phyloP scores from a whole-genome alignment of 2,329 filamentous ascomycete genomes.

The Diaporthe citrichinensis region DNA sequence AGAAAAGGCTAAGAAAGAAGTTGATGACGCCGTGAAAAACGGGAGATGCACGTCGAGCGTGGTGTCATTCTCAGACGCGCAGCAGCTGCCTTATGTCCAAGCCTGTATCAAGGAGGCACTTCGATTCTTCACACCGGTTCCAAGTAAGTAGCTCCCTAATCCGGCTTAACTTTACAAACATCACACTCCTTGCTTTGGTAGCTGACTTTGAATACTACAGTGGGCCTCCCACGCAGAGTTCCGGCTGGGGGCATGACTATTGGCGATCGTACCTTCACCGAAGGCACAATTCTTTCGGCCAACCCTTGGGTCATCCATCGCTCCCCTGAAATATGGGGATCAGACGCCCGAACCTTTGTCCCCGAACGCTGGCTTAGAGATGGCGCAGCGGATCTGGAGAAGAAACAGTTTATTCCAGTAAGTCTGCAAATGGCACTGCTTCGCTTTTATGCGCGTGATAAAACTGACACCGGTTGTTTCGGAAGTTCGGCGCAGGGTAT shows the following conservation, averaged over 20 bases:
- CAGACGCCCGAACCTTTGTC: slow-evolving; percentile 44
- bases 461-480: neutral
- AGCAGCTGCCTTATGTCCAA: slow-evolving; percentile 51
- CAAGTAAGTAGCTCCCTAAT: slow-evolving; percentile 34
- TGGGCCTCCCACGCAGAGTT: slow-evolving; percentile 49
- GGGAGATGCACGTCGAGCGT: slow-evolving; percentile 40
- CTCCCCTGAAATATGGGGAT: slow-evolving; percentile 46
- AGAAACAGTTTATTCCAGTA: slow-evolving; percentile 46
- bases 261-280: slow-evolving; percentile 46
- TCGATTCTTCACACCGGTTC: slow-evolving; percentile 48
- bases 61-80: slow-evolving; percentile 47
- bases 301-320: slow-evolving; percentile 48
- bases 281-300: slow-evolving; percentile 47
- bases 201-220: neutral
- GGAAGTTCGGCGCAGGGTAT: slow-evolving; percentile 29
- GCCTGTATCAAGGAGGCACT: slow-evolving; percentile 53
- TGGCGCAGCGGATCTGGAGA: slow-evolving; percentile 40
- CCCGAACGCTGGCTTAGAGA: slow-evolving; percentile 46
- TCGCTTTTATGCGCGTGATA: neutral
- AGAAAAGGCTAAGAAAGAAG: slow-evolving; percentile 15
- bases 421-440: neutral
- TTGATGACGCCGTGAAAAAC: slow-evolving; percentile 45
- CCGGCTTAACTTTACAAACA: neutral
- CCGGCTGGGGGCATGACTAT: slow-evolving; percentile 47
- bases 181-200: neutral